Base-by-base conservation (phyloP, 225 moss, liverwort and hornwort species). In the Anthoceros angustus region DNA sequence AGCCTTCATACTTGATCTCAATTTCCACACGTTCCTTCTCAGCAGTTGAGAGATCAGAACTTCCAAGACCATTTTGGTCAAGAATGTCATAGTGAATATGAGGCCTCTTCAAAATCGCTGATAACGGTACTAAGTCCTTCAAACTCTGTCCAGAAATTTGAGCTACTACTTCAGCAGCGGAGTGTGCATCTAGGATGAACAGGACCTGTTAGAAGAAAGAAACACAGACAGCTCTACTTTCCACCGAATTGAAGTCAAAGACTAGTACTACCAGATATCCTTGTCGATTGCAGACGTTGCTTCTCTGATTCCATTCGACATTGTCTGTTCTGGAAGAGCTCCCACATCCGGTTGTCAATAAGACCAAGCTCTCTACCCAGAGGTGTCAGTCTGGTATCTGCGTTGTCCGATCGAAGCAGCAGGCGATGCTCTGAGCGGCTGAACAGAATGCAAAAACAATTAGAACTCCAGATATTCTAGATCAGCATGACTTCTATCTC, bases 11-110 rank as follows among this genome's bases (percentile, higher is more conserved):
- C 64, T 92, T 92, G 60, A 92, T 85, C 66, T 92, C 92, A 61
- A 92, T 86, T 74, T 92, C 92, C 75, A 92, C 86, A 64, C 92
- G 88, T 63, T 84, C 88, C 70, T 92, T 92, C 70, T 88, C 92
- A 49, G 74, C 68, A 8, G 67, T 67, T 40, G 84, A 76, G 39
- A 92, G 86, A 67, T 67, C 70, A 16, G 77, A 62, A 61, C 86
- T 84, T 62, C 87, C 87, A 48, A 73, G 80, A 50, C 88, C 86
- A 70, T 88, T 77, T 20, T 82, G 79, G 62, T 92, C 88, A 62
- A 92, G 70, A 12, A 92, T 81, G 64, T 73, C 72, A 69, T 92
- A 92, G 64, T 88, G 92, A 64, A 92, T 74, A 77, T 92, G 92
- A 43, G 92, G 92, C 0, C 92, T 76, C 69, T 92, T 92, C 69